Evolutionary conservation across 2,329 filamentous ascomycete genomes (phyloP), one percentile per base, ranked within the genome.

Genomic region (Exophiala calicioides): DNA sequence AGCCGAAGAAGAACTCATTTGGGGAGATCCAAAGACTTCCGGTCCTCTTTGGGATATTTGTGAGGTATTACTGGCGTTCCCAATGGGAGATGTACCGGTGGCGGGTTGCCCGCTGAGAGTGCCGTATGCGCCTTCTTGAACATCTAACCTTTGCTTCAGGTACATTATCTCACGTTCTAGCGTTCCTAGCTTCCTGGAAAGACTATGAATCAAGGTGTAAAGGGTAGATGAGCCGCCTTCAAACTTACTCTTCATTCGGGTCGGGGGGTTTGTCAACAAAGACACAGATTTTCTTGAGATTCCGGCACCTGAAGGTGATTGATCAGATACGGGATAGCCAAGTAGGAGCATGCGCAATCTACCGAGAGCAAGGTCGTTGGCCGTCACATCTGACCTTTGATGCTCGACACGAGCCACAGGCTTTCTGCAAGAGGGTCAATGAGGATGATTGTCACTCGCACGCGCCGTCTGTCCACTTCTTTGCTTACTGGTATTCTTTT

Each of bases 351-450:
- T 7, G 24, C 13, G 8, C 2, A 7, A 10, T 51, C 35, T 41
- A 65, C 65, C 66, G 64, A 13, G 65, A 60, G 44, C 66, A 68
- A 7, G 67, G 67, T 24, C 60, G 54, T 34, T 66, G 60, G 5
- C 64, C 65, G 46, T 68, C 66, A 37, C 67, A 69, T 60, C 59
- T 62, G 4, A 69, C 66, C 55, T 69, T 69, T 1, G 66, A 68
- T 23, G 60, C 58, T n/a, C 67, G 60, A 51, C 66, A 69, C 29
- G 65, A 54, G 47, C 60, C 61, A 47, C 66, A 69, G 3, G 67
- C 65, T 54, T 68, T 68, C 65, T 68, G 33, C 16, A 13, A 19
- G 6, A 13, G 10, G 13, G 21, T 23, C 19, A 26, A 32, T 32
- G 21, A 19, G 10, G 36, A 43, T 6, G 23, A 34, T n/a, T 24